These are phyloP conservation scores for Parmelia sp. DNA, from an alignment of 495 filamentous ascomycete genomes.

Conservation along the genomic window DNA sequence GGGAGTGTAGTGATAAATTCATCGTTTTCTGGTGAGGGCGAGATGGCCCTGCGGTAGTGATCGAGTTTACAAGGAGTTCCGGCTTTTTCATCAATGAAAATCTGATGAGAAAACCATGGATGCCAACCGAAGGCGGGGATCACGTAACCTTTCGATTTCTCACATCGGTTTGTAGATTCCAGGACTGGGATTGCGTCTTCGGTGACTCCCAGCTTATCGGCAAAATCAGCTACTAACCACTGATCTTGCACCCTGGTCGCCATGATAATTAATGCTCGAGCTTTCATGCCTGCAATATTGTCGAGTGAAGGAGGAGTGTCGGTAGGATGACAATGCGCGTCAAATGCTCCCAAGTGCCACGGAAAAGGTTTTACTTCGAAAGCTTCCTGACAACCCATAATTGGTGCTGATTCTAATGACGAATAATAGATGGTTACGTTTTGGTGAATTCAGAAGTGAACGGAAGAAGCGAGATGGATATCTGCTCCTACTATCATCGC, in stretches of 20 bases:
- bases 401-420: neutral
- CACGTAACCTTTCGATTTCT: conserved; percentile 36
- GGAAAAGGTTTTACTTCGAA: conserved; percentile 46
- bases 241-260: conserved; percentile 84
- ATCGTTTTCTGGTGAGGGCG: conserved; percentile 43
- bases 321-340: conserved; percentile 98
- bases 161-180: conserved; percentile 16
- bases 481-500: no score
- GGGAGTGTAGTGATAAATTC: conserved; percentile 64
- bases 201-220: conserved; percentile 42
- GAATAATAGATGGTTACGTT: no score
- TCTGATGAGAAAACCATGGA: conserved; percentile 93
- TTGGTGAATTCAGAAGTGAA: no score
- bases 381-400: neutral
- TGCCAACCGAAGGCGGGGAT: conserved; percentile 96
- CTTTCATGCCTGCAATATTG: conserved; percentile 68
- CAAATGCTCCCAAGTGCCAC: conserved; percentile 79
- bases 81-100: conserved; percentile 55
- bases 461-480: no score
- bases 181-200: conserved; percentile 20
- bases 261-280: conserved; percentile 77
- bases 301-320: conserved; percentile 75
- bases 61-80: conserved; percentile 42
- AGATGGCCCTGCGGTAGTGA: conserved; percentile 70
- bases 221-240: conserved; percentile 66